Percentiles rank a stretch among this genome's conserved stretches.
Conservation (phyloP, 306 rosid species). For the Medicago lupulina region DNA sequence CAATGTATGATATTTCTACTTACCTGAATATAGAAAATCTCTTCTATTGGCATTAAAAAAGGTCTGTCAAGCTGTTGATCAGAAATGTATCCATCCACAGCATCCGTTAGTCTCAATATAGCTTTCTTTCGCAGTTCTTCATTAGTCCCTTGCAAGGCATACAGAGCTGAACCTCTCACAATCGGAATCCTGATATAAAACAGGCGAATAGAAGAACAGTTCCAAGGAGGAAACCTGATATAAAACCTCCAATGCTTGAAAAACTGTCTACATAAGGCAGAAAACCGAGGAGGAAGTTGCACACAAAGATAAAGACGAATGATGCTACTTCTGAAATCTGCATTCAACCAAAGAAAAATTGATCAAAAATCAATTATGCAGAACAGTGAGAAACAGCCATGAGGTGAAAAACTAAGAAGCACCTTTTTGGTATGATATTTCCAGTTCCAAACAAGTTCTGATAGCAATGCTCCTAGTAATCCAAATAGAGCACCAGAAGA, state of each 20-base stretch:
- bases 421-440: too few species aligned
- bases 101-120: slow-evolving; percentile 80
- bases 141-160: slow-evolving; percentile 85
- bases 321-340: too few species aligned
- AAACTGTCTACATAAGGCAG: slow-evolving; percentile 83
- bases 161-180: slow-evolving; percentile 80
- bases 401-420: too few species aligned
- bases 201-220: slow-evolving; percentile 60
- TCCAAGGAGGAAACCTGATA: slow-evolving; percentile 86
- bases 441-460: too few species aligned
- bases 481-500: too few species aligned
- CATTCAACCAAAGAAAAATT: too few species aligned
- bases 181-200: too few species aligned
- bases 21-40: slow-evolving; percentile 91
- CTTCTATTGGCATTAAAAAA: slow-evolving; percentile 91
- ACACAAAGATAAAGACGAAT: too few species aligned
- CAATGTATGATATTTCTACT: slow-evolving; percentile 6
- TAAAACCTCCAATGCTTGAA: slow-evolving; percentile 77
- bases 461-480: too few species aligned
- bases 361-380: too few species aligned
- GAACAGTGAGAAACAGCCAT: too few species aligned
- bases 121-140: slow-evolving; percentile 88
- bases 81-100: slow-evolving; percentile 86
- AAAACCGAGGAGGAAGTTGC: slow-evolving; percentile 78
- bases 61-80: slow-evolving; percentile 94